Percentiles rank a stretch among this genome's conserved stretches.
phyloP scores from a whole-genome alignment of 495 filamentous ascomycete species.

The Penicillium nucicola region DNA sequence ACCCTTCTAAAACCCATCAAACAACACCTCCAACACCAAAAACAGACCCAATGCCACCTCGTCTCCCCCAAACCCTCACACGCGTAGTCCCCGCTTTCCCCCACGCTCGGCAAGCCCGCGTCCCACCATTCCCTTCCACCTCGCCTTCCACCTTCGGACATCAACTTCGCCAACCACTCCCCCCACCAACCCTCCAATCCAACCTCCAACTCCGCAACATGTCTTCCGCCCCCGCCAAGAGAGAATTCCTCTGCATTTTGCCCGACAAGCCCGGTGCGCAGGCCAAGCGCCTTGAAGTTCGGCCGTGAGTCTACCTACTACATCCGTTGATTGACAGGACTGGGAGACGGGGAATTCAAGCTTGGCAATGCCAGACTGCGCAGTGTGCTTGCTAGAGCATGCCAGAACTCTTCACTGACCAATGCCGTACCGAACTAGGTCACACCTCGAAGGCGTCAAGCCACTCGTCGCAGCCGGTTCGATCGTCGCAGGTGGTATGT shows the following conservation, averaged over 20 bases:
- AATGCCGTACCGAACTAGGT: slow-evolving; percentile 6
- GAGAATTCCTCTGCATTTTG: slow-evolving; percentile 82
- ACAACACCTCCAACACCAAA: background rate
- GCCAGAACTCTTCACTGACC: background rate
- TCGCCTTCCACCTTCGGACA: slow-evolving; percentile 1
- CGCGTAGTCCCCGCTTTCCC: slow-evolving; percentile 17
- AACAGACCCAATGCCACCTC: background rate
- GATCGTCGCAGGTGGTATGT: slow-evolving; percentile 39
- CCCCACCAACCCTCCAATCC: background rate
- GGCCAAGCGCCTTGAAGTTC: slow-evolving; percentile 66
- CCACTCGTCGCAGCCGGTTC: slow-evolving; percentile 30
- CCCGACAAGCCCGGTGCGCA: slow-evolving; percentile 71
- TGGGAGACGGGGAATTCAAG: too few species aligned
- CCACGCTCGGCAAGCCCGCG: slow-evolving; percentile 16
- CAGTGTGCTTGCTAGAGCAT: too few species aligned
- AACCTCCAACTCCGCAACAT: slow-evolving; percentile 16
- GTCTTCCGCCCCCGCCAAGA: slow-evolving; percentile 44
- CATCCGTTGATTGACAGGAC: too few species aligned
- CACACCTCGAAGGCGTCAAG: slow-evolving; percentile 34
- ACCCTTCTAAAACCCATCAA: background rate
- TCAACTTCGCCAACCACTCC: background rate
- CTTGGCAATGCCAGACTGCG: too few species aligned
- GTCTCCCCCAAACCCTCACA: slow-evolving; percentile 1
- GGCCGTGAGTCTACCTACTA: slow-evolving; percentile 53
- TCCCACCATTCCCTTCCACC: slow-evolving; percentile 7